Base-by-base conservation (phyloP, 768 basidiomycete species). In the Hortiboletus flavorubellus region DNA sequence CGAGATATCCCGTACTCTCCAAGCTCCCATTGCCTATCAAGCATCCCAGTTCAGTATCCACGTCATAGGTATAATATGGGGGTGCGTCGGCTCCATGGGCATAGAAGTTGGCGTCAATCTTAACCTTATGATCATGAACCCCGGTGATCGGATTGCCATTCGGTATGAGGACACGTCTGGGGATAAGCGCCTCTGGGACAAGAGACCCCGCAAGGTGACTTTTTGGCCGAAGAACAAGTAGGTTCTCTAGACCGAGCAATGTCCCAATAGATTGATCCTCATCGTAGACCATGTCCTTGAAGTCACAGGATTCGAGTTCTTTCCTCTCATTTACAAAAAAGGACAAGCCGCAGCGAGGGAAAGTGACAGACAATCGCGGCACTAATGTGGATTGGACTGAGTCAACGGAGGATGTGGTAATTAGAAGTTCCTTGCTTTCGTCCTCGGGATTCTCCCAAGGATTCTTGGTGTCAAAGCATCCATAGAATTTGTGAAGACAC, bases 241-340 rank as follows among this genome's bases (percentile, higher is more conserved):
- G 71, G 30, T 53, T 67, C 8, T 37, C 31, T 40, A 81, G 57
- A 10, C 80, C 80, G 40, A 76, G 64, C 59, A 81, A 64, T 2
- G 77, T 71, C 1, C 75, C 76, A 10, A 64, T 58, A 0, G 65
- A 74, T 53, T 79, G 79, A 34, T 65, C 40, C 5, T 49, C 10
- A 38, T 78, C 75, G 10, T 78, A 61, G 16, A 74, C 60, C 68
- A 76, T 77, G 18, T 64, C 64, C 6, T 67, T 68, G 44, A 76
- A 64, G 45, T 76, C 76, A 11, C 47, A 54, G 26, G 72, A 78
- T 53, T 78, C 70, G 8, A 80, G 59, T 8, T 64, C 54, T 26
- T 58, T 55, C 1, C 31, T 4, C 0, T 31, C 11, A n/a, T 70
- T 69, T 21, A 75, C 38, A 43, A 72, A 69, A 47, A 80, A 80